These are phyloP conservation scores for Psidium friedrichsthalianum DNA, from an alignment of 345 rosid species.

Conservation along the genomic window DNA sequence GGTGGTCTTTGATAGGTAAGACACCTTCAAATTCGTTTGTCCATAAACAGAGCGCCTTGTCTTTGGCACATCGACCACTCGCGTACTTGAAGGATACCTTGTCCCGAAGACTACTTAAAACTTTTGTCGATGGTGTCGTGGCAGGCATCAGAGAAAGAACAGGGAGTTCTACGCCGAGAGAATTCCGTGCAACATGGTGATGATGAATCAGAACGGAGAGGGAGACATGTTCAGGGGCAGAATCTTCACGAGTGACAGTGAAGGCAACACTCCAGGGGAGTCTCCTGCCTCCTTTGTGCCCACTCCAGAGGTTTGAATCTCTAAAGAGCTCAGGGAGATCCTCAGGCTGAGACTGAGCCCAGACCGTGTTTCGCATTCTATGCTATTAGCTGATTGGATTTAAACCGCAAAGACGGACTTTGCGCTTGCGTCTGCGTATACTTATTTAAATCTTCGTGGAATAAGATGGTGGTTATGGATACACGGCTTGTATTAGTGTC, in stretches of 20 bases:
- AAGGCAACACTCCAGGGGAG: slow-evolving; percentile 8
- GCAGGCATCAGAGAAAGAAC: slow-evolving; percentile 24
- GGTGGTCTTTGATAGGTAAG: slow-evolving; percentile 39
- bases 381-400: background rate
- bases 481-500: background rate
- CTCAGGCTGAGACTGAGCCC: background rate
- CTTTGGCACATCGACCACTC: background rate
- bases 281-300: slow-evolving; percentile 16
- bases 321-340: slow-evolving; percentile 11
- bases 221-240: slow-evolving; percentile 27
- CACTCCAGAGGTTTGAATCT: slow-evolving; percentile 21
- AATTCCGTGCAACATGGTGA: slow-evolving; percentile 34
- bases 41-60: background rate
- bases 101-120: background rate
- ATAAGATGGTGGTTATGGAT: background rate
- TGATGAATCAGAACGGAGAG: slow-evolving; percentile 28
- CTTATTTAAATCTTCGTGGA: background rate
- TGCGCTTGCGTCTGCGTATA: too few species aligned
- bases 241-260: slow-evolving; percentile 6
- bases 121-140: background rate
- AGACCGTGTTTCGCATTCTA: background rate
- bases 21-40: background rate
- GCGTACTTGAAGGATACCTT: background rate
- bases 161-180: slow-evolving; percentile 20
- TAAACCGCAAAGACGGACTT: too few species aligned